Conservation (phyloP, 768 basidiomycete species). For the Auricularia auricula-judae region DNA sequence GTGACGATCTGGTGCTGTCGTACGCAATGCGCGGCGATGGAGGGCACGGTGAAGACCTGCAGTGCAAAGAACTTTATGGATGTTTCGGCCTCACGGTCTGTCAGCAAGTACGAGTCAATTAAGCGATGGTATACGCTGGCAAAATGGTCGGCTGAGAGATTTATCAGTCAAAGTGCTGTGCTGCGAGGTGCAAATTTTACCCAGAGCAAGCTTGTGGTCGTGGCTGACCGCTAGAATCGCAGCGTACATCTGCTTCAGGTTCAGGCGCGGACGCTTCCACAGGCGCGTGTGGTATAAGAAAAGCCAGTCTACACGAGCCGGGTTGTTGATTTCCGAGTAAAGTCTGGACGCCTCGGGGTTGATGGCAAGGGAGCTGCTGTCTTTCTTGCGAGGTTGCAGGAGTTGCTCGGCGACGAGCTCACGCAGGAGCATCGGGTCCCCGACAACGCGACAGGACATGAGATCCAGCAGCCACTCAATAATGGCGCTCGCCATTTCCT, state of each 20-base stretch:
- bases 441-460: constrained; percentile 56
- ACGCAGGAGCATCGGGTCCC: constrained; percentile 54
- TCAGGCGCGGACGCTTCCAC: constrained; percentile 76
- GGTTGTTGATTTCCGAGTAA: constrained; percentile 29
- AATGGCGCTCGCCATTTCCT: constrained; percentile 72
- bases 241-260: constrained; percentile 74
- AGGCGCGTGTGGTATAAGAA: constrained; percentile 74
- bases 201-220: constrained; percentile 65
- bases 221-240: constrained; percentile 60
- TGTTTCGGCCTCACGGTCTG: constrained; percentile 90
- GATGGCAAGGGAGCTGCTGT: constrained; percentile 33
- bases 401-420: constrained; percentile 66
- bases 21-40: constrained; percentile 70
- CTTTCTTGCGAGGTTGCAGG: constrained; percentile 47
- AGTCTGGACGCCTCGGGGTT: constrained; percentile 23
- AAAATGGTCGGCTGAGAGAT: constrained; percentile 60
- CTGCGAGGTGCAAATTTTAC: constrained; percentile 32
- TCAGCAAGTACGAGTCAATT: constrained; percentile 83
- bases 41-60: constrained; percentile 87
- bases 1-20: constrained; percentile 61
- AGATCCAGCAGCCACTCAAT: constrained; percentile 81
- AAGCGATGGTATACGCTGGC: constrained; percentile 76
- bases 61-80: constrained; percentile 90
- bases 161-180: constrained; percentile 1
- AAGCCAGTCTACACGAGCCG: constrained; percentile 60